Base-by-base conservation (phyloP, 2,329 filamentous ascomycete species). In the Teratosphaeria pseudoeucalypti region DNA sequence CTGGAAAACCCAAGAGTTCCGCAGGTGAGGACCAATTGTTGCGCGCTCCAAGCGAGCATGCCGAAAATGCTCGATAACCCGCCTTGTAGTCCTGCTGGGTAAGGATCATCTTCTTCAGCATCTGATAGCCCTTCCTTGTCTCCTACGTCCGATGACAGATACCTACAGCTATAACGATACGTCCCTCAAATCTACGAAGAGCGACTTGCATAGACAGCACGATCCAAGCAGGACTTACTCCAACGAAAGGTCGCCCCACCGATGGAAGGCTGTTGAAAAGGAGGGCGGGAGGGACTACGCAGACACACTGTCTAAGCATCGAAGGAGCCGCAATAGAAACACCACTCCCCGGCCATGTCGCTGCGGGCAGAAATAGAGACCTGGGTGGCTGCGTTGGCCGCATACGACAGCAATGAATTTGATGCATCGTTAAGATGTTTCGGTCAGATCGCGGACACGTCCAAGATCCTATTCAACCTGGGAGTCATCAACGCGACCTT, bases 381-480 rank as follows among this genome's bases (percentile, higher is more conserved):
- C 56, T 99, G 94, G 94, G 94, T 97, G 66, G 81, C 87, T 73
- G 94, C 94, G 75, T 85, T 99, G 58, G 85, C 80, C 68, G 87
- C 87, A 72, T 99, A 99, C 78, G 94, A 99, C 77, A 94, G 92
- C 77, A 95, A 96, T 77, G 90, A 99, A 71, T 97, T 95, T 76
- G 92, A 97, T 70, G 88, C 92, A 66, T 86, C 94, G 32, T 78
- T 97, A 63, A 83, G 81, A 67, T 84, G 89, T 62, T 97, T 99
- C 72, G 88, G 90, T 63, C 84, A 81, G 67, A 96, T 99, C 70
- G 82, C 88, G 62, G 94, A 97, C 73, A 99, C 94, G 0, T 96
- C 94, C 67, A 97, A 96, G 80, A 99, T 99, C 63, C 81, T 96
- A 62, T 99, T 99, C 81, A 99, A 99, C 72, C 95, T 92, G 76